Conservation (phyloP, 164 flowering plant species). For the Stephania yunnanensis region DNA sequence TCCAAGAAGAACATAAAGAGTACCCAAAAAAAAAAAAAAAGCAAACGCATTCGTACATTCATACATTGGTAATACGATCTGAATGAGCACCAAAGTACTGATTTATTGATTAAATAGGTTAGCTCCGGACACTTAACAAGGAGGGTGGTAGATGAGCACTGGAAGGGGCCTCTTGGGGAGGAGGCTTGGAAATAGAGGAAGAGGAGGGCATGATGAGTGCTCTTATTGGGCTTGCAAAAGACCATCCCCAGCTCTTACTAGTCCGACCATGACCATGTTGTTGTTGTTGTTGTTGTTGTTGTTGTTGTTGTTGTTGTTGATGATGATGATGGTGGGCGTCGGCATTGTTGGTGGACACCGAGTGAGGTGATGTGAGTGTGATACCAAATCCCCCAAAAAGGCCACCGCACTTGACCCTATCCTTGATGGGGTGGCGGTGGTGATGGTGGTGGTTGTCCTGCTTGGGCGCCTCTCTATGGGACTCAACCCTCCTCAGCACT, state of each 20-base stretch:
- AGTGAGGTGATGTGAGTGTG: slow-evolving; percentile 39
- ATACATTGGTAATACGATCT: neutral
- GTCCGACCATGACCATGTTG: slow-evolving; percentile 35
- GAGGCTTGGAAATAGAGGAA: neutral
- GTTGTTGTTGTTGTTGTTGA: neutral
- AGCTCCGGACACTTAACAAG: slow-evolving; percentile 5
- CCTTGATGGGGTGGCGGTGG: slow-evolving; percentile 44
- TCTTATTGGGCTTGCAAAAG: slow-evolving; percentile 86
- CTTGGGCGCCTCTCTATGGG: slow-evolving; percentile 68
- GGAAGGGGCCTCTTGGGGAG: neutral
- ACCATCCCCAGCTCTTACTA: slow-evolving; percentile 82
- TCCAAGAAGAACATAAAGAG: too few relatives aligned
- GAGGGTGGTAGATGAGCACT: slow-evolving; percentile 11
- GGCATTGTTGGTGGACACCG: slow-evolving; percentile 23
- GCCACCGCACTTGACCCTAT: slow-evolving; percentile 87
- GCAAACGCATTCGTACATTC: neutral
- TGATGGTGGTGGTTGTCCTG: slow-evolving; percentile 17
- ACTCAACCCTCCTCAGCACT: slow-evolving; percentile 68
- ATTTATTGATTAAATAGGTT: neutral
- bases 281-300: neutral
- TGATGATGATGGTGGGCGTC: slow-evolving; percentile 2
- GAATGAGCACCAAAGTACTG: neutral
- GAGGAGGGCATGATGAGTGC: slow-evolving; percentile 50
- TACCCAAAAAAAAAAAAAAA: neutral
- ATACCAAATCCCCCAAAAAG: slow-evolving; percentile 64